A percentile compares a stretch with the other conserved stretches of the same genome.
These are phyloP conservation scores for Termitomyces sp. DNA, from an alignment of 768 basidiomycete genomes.

Conservation along the genomic window DNA sequence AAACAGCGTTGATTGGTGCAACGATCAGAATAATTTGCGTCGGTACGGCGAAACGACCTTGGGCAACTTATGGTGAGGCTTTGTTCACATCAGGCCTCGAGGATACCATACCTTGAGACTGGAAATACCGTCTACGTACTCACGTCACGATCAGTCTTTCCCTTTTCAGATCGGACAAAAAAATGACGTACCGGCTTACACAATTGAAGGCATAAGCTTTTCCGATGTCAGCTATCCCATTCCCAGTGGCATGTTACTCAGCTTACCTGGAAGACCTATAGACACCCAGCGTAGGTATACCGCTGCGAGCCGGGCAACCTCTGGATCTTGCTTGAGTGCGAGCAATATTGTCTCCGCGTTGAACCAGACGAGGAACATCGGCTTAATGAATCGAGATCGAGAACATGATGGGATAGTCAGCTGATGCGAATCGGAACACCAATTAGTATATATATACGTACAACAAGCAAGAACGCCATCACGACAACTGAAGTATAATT, in stretches of 20 bases:
- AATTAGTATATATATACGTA: slow-evolving; percentile 24
- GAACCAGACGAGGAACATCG: slow-evolving; percentile 70
- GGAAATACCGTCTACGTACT: slow-evolving; percentile 58
- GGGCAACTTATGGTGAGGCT: background rate
- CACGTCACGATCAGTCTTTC: background rate
- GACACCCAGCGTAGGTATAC: slow-evolving; percentile 73
- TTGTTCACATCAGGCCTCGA: too few relatives aligned
- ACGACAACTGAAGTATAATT: slow-evolving; percentile 45
- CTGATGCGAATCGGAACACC: too few relatives aligned
- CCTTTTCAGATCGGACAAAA: background rate
- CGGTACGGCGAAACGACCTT: slow-evolving; percentile 77
- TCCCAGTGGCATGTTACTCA: background rate
- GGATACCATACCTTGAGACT: slow-evolving; percentile 61
- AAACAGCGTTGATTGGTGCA: slow-evolving; percentile 77
- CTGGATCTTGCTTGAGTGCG: slow-evolving; percentile 71
- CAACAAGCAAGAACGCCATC: slow-evolving; percentile 50
- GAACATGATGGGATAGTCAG: too few relatives aligned
- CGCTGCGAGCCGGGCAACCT: slow-evolving; percentile 73
- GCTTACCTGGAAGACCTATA: slow-evolving; percentile 67
- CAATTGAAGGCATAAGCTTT: slow-evolving; percentile 47
- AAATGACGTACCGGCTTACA: slow-evolving; percentile 33
- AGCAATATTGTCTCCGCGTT: slow-evolving; percentile 78
- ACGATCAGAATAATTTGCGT: slow-evolving; percentile 78
- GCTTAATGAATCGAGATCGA: slow-evolving; percentile 18
- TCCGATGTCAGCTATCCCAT: background rate